Percentiles rank a stretch among this genome's conserved stretches.
Conservation (phyloP, 169 alveolate species). For the Cardiosporidium cionae region DNA sequence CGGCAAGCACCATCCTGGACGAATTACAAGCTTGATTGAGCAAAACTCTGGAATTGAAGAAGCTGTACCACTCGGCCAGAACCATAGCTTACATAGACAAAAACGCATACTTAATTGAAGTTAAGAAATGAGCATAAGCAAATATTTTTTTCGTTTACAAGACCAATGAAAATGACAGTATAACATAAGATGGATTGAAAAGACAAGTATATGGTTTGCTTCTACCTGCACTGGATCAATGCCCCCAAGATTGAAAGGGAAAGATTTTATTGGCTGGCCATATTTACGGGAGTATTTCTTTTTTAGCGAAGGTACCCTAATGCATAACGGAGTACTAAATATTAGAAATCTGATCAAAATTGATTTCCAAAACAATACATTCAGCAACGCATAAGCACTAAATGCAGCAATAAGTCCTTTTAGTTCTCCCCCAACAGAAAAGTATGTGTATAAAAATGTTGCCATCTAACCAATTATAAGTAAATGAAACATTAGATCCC, state of each 20-base stretch:
- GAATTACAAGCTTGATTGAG: constrained; percentile 55
- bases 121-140: not conserved
- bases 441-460: not conserved
- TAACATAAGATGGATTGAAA: no score
- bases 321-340: not conserved
- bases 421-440: not conserved
- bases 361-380: no score
- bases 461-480: not conserved
- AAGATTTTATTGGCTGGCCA: constrained; percentile 70
- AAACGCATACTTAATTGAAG: not conserved
- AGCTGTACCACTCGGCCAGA: constrained; percentile 67
- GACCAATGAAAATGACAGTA: not conserved
- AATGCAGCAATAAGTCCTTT: no score
- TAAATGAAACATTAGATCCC: constrained; percentile 67
- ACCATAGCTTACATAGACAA: constrained; percentile 54
- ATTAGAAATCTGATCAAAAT: not conserved
- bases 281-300: constrained; percentile 58
- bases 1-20: constrained; percentile 71
- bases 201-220: no score
- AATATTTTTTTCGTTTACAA: not conserved
- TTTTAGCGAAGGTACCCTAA: constrained; percentile 51
- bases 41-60: constrained; percentile 58
- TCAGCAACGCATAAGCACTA: no score
- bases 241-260: constrained; percentile 63
- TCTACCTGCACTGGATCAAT: constrained; percentile 69